These are phyloP conservation scores for Juglanconis oblonga DNA, from an alignment of 2,329 filamentous ascomycete genomes.

Conservation along the genomic window DNA sequence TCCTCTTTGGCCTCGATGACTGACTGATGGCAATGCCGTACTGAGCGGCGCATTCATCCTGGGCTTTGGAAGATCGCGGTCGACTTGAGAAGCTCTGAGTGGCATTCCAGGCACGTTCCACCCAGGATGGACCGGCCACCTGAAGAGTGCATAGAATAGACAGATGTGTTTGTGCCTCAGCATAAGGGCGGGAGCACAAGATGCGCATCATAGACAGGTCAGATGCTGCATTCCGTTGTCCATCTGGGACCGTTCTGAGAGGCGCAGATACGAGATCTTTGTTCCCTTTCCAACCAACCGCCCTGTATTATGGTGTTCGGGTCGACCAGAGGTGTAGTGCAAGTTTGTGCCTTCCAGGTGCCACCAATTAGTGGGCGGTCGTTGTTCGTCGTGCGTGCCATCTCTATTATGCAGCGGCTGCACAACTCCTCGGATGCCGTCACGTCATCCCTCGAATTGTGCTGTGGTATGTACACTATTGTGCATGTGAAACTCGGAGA, in stretches of 20 bases:
- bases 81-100: background rate
- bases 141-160: background rate
- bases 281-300: background rate
- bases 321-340: conserved; percentile 12
- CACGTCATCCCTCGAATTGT: conserved; percentile 13
- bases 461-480: background rate
- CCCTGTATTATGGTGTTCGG: background rate
- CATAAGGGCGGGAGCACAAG: conserved; percentile 2
- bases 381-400: conserved; percentile 1
- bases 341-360: conserved; percentile 15
- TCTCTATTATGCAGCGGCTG: background rate
- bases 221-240: conserved; percentile 11
- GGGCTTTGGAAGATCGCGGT: too few relatives aligned
- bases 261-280: conserved; percentile 16
- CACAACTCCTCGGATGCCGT: conserved; percentile 7
- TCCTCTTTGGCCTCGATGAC: background rate
- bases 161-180: conserved; percentile 4
- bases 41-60: too few relatives aligned
- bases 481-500: conserved; percentile 16
- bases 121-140: background rate
- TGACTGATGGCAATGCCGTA: too few relatives aligned
- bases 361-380: conserved; percentile 6
- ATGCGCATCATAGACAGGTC: conserved; percentile 3
- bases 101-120: background rate
- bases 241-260: conserved; percentile 2